Evolutionary conservation across 306 rosid species (phyloP), one percentile per base, ranked within the genome.

Genomic region (Dryas alaskensis): DNA sequence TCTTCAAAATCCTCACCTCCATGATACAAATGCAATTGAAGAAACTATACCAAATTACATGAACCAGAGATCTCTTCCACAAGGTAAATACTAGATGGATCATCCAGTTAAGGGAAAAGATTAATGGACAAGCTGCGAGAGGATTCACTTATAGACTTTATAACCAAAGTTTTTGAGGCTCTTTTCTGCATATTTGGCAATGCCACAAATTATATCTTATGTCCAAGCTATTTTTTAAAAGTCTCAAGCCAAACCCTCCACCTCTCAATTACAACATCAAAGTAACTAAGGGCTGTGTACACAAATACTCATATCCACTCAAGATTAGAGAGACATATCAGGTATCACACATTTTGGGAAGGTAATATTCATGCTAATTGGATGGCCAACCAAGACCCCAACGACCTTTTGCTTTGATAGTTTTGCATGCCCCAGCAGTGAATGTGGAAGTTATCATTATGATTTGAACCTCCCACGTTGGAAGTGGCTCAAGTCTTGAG

Each of bases 401-500:
- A 72, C 12, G 58, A 72, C 54, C 39, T 27, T 72, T 72, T 25
- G 7, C 58, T 44, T 57, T 70, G 65, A 19, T 44, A 44, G 8
- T 25, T 46, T 60, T 59, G 58, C 58, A 8, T 59, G 76, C 51
- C 57, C 12, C 67, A 45, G 76, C 67, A 5, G 58, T 44, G 54
- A 72, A 46, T 59, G 46, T 47, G 67, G 37, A 14, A 59, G 14
- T 42, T 17, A 57, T 45, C 31, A 45, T 61, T 72, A 72, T 13
- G 4, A 58, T 58, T 46, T 59, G 67, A 46, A 48, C 75, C 67
- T 59, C 76, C 76, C 54, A 58, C 7, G 58, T 72, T 59, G 31
- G 67, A 72, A 72, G 67, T 4, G 17, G 76, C 76, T 46, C 76
- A 72, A 72, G 76, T 60, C 59, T 59, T 59, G 76, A 47, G 16